phyloP scores from a whole-genome alignment of 768 basidiomycete species.

The Chalciporus piperatus region DNA sequence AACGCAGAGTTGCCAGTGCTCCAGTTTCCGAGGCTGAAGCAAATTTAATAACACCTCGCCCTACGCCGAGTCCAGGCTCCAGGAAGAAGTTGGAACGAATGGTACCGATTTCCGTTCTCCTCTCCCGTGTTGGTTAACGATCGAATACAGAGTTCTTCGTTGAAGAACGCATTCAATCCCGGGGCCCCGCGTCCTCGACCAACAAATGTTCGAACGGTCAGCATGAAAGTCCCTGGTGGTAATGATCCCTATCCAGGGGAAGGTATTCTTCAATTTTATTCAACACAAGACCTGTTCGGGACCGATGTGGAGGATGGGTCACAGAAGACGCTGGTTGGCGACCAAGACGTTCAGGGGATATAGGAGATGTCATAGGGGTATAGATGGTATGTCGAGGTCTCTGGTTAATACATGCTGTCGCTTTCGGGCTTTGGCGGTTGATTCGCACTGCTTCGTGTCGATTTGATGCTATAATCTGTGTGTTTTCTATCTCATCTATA shows the following conservation, averaged over 20 bases:
- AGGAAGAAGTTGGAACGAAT: neutral
- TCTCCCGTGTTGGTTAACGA: neutral
- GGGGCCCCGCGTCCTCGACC: constrained; percentile 2
- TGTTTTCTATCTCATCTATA: neutral
- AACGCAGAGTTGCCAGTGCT: constrained; percentile 42
- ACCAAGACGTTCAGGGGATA: neutral
- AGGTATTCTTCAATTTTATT: constrained; percentile 12
- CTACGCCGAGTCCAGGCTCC: constrained; percentile 6
- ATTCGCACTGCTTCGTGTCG: neutral
- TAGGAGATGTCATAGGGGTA: neutral
- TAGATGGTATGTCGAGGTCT: neutral
- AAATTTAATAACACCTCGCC: constrained; percentile 9
- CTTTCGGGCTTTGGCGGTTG: neutral
- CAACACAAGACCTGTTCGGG: constrained; percentile 2
- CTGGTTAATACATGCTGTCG: too few relatives aligned
- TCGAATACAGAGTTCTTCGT: constrained; percentile 5
- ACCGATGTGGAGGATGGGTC: neutral
- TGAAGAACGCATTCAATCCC: constrained; percentile 3
- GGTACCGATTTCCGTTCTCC: neutral
- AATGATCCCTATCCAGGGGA: constrained; percentile 14
- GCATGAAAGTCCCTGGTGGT: neutral
- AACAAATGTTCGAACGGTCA: constrained; percentile 7
- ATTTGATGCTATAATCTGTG: neutral
- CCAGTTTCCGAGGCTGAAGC: constrained; percentile 23
- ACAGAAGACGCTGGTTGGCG: constrained; percentile 1